A percentile compares a stretch with the other conserved stretches of the same genome.
Conservation (phyloP, 225 moss, liverwort and hornwort species). For the Anthoceros angustus region DNA sequence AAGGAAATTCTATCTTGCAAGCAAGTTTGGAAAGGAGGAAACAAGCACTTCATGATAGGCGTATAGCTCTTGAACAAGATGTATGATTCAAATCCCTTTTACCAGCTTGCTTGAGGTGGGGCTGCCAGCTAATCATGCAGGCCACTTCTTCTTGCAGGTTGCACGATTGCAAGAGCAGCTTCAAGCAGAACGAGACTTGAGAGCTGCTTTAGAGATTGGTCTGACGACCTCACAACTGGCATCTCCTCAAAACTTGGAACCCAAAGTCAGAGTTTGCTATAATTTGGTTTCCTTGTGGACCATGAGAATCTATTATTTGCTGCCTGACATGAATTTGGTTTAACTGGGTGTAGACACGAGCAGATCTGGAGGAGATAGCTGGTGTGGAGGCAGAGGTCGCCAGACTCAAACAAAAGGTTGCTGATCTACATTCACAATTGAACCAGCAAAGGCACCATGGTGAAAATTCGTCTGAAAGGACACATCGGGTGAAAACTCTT, state of each 20-base stretch:
- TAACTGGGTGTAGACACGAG: conserved; percentile 45
- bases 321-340: not conserved
- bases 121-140: not conserved
- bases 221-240: conserved; percentile 76
- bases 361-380: conserved; percentile 95
- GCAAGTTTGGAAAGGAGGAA: conserved; percentile 91
- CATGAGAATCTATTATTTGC: not conserved
- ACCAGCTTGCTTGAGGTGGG: not conserved
- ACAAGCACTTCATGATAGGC: conserved; percentile 77
- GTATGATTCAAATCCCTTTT: conserved; percentile 14
- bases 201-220: conserved; percentile 78
- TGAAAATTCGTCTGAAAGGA: conserved; percentile 69
- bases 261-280: conserved; percentile 31
- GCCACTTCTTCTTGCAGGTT: conserved; percentile 24
- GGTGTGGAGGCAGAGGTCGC: conserved; percentile 95
- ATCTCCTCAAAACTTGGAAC: conserved; percentile 52
- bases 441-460: conserved; percentile 89
- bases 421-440: conserved; percentile 70
- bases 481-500: conserved; percentile 78
- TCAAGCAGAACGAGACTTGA: conserved; percentile 70
- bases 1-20: conserved; percentile 79
- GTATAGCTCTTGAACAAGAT: conserved; percentile 83
- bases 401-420: conserved; percentile 84
- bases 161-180: conserved; percentile 87
- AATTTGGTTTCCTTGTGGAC: not conserved